These are phyloP conservation scores for Phytopythium oedochilum DNA, from an alignment of 352 stramenopile species.

Conservation along the genomic window DNA sequence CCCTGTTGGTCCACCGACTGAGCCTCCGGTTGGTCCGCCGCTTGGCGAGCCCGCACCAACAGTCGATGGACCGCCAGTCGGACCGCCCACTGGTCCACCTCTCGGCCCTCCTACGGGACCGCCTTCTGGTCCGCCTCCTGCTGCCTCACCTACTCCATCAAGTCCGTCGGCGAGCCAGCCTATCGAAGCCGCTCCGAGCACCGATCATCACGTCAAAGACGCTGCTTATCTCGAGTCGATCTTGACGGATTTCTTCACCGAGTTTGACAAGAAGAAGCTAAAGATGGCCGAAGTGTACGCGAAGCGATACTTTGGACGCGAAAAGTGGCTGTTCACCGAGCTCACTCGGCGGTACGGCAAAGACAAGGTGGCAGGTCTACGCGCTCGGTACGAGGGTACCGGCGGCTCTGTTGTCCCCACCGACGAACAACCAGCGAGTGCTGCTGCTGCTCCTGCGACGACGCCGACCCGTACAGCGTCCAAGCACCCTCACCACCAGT, in stretches of 20 bases:
- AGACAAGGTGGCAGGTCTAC: slow-evolving; percentile 35
- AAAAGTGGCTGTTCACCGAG: slow-evolving; percentile 64
- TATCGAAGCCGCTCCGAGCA: background rate
- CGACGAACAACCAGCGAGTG: background rate
- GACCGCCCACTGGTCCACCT: slow-evolving; percentile 1
- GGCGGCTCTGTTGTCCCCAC: background rate
- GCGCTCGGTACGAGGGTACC: slow-evolving; percentile 18
- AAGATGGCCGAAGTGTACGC: slow-evolving; percentile 64
- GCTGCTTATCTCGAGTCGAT: slow-evolving; percentile 40
- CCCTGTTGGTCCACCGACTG: background rate
- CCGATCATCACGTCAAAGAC: slow-evolving; percentile 5
- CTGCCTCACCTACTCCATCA: background rate
- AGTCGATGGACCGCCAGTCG: background rate
- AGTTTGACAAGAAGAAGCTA: slow-evolving; percentile 51
- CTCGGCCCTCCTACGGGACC: background rate
- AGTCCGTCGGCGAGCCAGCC: background rate
- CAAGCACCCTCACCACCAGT: slow-evolving; percentile 25
- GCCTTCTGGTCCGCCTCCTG: slow-evolving; percentile 2
- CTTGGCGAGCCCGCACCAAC: background rate
- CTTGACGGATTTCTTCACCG: slow-evolving; percentile 58
- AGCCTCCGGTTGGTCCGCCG: background rate
- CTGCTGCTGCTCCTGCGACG: background rate
- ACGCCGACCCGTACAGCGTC: slow-evolving; percentile 2
- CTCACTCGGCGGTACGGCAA: slow-evolving; percentile 59
- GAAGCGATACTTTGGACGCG: slow-evolving; percentile 58